Base-by-base conservation (phyloP, 768 basidiomycete genomes). In the Leccinum subtestaceum region DNA sequence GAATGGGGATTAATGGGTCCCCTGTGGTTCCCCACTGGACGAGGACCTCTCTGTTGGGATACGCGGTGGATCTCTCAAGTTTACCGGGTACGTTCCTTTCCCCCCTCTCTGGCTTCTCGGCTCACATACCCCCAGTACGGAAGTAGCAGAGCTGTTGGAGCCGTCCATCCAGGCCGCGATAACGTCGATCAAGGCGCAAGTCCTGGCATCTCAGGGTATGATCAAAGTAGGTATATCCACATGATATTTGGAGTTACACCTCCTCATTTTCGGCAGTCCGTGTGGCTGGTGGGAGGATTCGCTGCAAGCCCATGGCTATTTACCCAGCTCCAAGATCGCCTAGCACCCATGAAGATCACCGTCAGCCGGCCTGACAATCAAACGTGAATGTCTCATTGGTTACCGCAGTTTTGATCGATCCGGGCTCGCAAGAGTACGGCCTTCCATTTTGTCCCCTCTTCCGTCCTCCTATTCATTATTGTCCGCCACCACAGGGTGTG, bases 301-400 rank as follows among this genome's bases (percentile, higher is more conserved):
- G 90, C 90, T 2, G 89, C 90, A 1, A 90, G 87, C 59, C 87
- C 88, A 1, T 91, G 89, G 88, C 76, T 91, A 31, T 91, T 90
- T 70, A 70, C 78, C 27, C 89, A 92, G 70, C 77, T 91, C 17
- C 86, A 90, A 76, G 86, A 87, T 60, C 83, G 83, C 27, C 81
- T 91, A 15, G 75, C 74, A 4, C 77, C 81, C 0, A 74, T 80
- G 51, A 75, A 77, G 27, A 78, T 91, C 55, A 79, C 80, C 5
- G 85, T 92, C 59, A 89, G 84, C 70, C 75, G 90, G 56, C 90
- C 90, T 12, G 90, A 92, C 66, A 87, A 84, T 53, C 89, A 91
- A 70, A 92, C 90, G 86, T 90, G 72, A 60, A 81, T 70, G 27
- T 48, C 23, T 48, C 19, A 57, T 70, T 49, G 55, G 55, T 52